Evolutionary conservation across 2,329 filamentous ascomycete species (phyloP).

Genomic region (Arthroderma sp.): DNA sequence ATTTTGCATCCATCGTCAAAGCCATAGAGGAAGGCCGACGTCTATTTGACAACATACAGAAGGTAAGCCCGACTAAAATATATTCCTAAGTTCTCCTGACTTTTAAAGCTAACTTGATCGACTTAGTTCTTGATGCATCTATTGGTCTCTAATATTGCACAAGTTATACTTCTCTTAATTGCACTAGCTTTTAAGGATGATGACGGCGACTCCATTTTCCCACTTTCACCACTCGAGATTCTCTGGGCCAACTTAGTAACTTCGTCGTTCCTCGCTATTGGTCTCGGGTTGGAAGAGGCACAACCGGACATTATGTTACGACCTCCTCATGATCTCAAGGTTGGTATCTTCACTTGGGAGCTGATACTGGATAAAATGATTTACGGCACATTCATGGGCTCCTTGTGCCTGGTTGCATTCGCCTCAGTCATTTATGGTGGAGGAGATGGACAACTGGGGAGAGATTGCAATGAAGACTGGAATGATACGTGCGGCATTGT

Average conservation of each 20-base stretch:
- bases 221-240: slow-evolving; percentile 71
- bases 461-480: slow-evolving; percentile 41
- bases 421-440: slow-evolving; percentile 27
- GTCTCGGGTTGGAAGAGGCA: slow-evolving; percentile 65
- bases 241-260: slow-evolving; percentile 90
- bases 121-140: slow-evolving; percentile 63
- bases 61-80: no score
- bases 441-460: slow-evolving; percentile 35
- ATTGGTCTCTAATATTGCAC: slow-evolving; percentile 67
- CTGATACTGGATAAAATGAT: slow-evolving; percentile 30
- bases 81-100: no score
- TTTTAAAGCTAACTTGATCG: neutral
- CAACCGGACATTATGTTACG: slow-evolving; percentile 65
- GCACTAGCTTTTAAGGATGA: slow-evolving; percentile 68
- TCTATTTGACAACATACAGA: slow-evolving; percentile 68
- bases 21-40: slow-evolving; percentile 66
- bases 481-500: slow-evolving; percentile 38
- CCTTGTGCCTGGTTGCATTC: slow-evolving; percentile 29
- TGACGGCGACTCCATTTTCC: slow-evolving; percentile 62
- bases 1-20: slow-evolving; percentile 68
- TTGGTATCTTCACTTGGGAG: slow-evolving; percentile 29
- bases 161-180: slow-evolving; percentile 67
- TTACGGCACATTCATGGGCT: slow-evolving; percentile 34
- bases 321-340: slow-evolving; percentile 52
- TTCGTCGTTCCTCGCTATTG: slow-evolving; percentile 73